Evolutionary conservation across 2,329 filamentous ascomycete species (phyloP), one percentile per base, ranked within the genome.

Genomic region (Beauveria medogensis): DNA sequence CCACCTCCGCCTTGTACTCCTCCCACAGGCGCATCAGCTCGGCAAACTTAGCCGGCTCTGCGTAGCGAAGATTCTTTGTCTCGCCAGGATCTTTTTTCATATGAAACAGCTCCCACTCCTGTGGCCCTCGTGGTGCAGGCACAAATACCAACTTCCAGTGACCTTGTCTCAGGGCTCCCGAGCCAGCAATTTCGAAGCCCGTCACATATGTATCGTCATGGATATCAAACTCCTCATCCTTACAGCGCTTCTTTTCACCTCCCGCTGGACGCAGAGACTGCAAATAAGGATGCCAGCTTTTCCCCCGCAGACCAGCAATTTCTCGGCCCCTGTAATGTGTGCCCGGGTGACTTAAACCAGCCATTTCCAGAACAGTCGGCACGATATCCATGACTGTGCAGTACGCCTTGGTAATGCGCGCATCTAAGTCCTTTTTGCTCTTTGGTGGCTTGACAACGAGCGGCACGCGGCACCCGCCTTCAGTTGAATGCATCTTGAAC

Each of bases 381-480:
- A 72, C 6, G 14, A 79, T 46, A 14, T 72, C 77, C 77, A 79
- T 78, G 50, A 79, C 77, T 0, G 77, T 79, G 9, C 77, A 75
- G 44, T 60, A 64, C 18, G 53, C 50, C 34, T 61, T 52, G 54
- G 47, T 58, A 37, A 61, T 61, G 9, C 47, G 46, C 2, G 46
- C 28, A 30, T 28, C 2, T 1, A 20, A 44, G 22, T 9, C 20
- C 9, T n/a, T 12, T 24, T n/a, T n/a, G 20, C 34, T 22, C 10
- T 57, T 52, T 22, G 22, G 62, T 0, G 65, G 63, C 12, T 71
- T 67, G 50, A 80, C 78, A 16, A 82, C 69, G 65, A 81, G 78
- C 0, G 80, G 81, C 1, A 82, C 80, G 5, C 80, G 75, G 26
- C 82, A 76, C 24, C 81, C 81, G 10, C 81, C 77, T 55, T 79